phyloP scores from a whole-genome alignment of 2,329 filamentous ascomycete genomes.

The Lasiodiplodia sp. region DNA sequence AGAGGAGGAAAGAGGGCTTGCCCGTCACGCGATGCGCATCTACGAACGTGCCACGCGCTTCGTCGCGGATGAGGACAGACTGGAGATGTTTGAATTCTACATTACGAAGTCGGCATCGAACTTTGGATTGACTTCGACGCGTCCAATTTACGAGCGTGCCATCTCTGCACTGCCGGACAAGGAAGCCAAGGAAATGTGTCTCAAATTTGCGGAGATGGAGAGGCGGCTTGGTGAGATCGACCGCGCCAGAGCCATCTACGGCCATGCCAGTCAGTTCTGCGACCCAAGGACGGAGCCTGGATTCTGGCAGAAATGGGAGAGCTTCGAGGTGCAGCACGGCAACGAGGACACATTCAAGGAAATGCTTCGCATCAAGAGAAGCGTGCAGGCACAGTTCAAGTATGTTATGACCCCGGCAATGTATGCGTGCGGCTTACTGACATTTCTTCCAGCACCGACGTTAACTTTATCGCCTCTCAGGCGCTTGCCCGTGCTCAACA shows the following conservation, averaged over 20 bases:
- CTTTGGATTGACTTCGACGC: conserved; percentile 92
- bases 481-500: conserved; percentile 83
- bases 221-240: conserved; percentile 91
- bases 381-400: conserved; percentile 97
- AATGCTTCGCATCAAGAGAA: conserved; percentile 97
- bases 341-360: conserved; percentile 99
- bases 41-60: conserved; percentile 96
- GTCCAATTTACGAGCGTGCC: conserved; percentile 94
- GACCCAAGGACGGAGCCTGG: conserved; percentile 87
- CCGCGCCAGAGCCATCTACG: conserved; percentile 92
- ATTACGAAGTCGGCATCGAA: conserved; percentile 99
- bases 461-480: conserved; percentile 97
- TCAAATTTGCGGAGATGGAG: conserved; percentile 99
- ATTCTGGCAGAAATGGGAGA: conserved; percentile 98
- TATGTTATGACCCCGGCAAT: conserved; percentile 48
- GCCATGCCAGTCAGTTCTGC: conserved; percentile 95
- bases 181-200: conserved; percentile 96
- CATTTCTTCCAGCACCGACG: conserved; percentile 73
- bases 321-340: conserved; percentile 95
- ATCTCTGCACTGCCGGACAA: conserved; percentile 91
- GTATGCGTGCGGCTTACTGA: conserved; percentile 33
- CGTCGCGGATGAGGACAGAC: conserved; percentile 90
- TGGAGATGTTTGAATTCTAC: conserved; percentile 99
- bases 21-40: conserved; percentile 97
- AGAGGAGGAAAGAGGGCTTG: conserved; percentile 93